phyloP scores from a whole-genome alignment of 805 yeast genomes.

The Metschnikowia lunata region DNA sequence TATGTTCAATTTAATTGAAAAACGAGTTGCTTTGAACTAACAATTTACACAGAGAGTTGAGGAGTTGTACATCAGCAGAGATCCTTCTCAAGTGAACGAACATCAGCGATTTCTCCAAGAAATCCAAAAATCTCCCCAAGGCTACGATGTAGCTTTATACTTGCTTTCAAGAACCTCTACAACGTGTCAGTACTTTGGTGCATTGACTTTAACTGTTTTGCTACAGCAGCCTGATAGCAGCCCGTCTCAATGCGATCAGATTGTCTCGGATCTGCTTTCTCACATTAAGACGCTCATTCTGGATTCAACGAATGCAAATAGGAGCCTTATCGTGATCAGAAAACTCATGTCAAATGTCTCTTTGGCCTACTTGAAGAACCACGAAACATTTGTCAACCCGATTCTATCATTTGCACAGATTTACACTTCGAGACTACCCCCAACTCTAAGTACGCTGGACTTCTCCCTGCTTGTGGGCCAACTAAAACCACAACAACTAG shows the following conservation, averaged over 20 bases:
- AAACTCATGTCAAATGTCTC: constrained; percentile 57
- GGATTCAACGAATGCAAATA: constrained; percentile 1
- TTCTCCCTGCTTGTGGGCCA: constrained; percentile 2
- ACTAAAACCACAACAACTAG: constrained; percentile 3
- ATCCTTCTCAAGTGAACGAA: constrained; percentile 33
- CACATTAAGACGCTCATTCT: constrained; percentile 1
- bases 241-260: constrained; percentile 7
- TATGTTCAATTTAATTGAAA: constrained; percentile 1
- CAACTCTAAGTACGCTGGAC: background rate
- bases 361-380: constrained; percentile 40
- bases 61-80: constrained; percentile 38
- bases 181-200: constrained; percentile 72
- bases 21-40: background rate
- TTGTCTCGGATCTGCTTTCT: constrained; percentile 8
- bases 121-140: constrained; percentile 54
- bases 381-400: constrained; percentile 39
- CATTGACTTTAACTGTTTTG: constrained; percentile 68
- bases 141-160: constrained; percentile 52
- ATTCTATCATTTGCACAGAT: constrained; percentile 15
- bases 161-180: constrained; percentile 41
- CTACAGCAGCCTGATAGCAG: constrained; percentile 33
- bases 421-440: background rate
- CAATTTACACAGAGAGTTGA: constrained; percentile 31
- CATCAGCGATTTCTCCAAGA: constrained; percentile 55
- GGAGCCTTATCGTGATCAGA: constrained; percentile 40